Base-by-base conservation (phyloP, 495 filamentous ascomycete species). In the Sphaerosporella brunnea region DNA sequence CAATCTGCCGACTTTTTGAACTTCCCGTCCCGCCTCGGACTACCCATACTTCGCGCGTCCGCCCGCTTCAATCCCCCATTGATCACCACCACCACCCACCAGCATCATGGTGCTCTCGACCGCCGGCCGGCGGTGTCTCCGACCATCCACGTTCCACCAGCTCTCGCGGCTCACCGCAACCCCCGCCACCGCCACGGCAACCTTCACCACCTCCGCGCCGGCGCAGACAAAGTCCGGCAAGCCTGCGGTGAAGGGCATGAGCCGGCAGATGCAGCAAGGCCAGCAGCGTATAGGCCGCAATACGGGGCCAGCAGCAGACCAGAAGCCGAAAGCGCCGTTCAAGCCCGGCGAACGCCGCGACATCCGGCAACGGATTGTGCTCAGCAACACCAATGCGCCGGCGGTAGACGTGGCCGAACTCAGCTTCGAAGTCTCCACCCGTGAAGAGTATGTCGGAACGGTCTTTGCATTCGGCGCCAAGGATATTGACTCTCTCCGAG, bases 311-410 rank as follows among this genome's bases (percentile, higher is more conserved):
- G 52, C 62, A 0, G 46, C 53, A 3, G 66, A 69, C 3, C 59
- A 55, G 40, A 40, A 55, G 24, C 63, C 48, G 7, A 73, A 76
- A 60, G 68, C 71, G 3, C 79, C 83, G 13, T 59, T 44, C 24
- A 67, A 65, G 23, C 62, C 72, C 7, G 90, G 86, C 48, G 84
- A 94, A 68, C 77, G 87, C 57, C 94, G 84, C 64, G 78, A 82
- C 19, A 65, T 83, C 54, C 76, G 84, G 52, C 95, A 92, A 68
- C 75, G 82, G 47, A 80, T 97, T 50, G 77, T 88, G 24, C 73
- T 97, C 34, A 90, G 79, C 65, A 97, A 96, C 65, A 79, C 80
- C 57, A 96, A 94, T 67, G 90, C 90, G 28, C 68, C 93, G 18
- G 74, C 75, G 53, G 75, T 94, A 23, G 69, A 81, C 16, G 55